Percentiles rank a stretch among this genome's conserved stretches.
Evolutionary conservation across 306 rosid species (phyloP).

Genomic region (Crotalaria pallida): DNA sequence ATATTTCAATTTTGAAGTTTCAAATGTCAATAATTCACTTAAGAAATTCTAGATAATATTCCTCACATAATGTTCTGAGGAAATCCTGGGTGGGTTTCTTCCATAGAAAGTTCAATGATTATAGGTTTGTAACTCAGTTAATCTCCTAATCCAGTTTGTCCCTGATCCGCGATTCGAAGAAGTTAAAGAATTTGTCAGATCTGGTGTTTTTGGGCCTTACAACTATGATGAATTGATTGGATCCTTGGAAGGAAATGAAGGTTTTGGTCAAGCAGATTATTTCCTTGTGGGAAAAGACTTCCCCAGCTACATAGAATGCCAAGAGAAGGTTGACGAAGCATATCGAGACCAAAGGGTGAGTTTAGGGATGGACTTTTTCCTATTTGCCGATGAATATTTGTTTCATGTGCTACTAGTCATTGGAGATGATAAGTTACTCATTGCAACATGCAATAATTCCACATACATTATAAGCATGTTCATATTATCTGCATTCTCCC

Average conservation of each 20-base stretch:
- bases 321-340: slow-evolving; percentile 83
- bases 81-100: slow-evolving; percentile 4
- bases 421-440: slow-evolving; percentile 9
- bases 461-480: slow-evolving; percentile 1
- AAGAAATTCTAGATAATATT: slow-evolving; percentile 2
- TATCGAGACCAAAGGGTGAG: slow-evolving; percentile 74
- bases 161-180: slow-evolving; percentile 94
- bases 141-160: slow-evolving; percentile 56
- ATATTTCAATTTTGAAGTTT: background rate
- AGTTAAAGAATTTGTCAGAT: slow-evolving; percentile 69
- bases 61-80: background rate
- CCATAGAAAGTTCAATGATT: background rate
- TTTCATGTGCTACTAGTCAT: background rate
- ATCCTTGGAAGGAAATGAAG: slow-evolving; percentile 92
- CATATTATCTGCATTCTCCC: background rate
- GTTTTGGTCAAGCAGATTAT: slow-evolving; percentile 89
- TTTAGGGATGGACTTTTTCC: background rate
- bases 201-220: slow-evolving; percentile 80
- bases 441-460: slow-evolving; percentile 15
- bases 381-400: slow-evolving; percentile 18
- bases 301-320: slow-evolving; percentile 95
- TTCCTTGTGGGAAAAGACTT: slow-evolving; percentile 98
- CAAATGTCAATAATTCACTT: background rate
- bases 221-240: slow-evolving; percentile 73
- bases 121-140: slow-evolving; percentile 26